Base-by-base conservation (phyloP, 345 rosid species). In the Luvunga scandens region DNA sequence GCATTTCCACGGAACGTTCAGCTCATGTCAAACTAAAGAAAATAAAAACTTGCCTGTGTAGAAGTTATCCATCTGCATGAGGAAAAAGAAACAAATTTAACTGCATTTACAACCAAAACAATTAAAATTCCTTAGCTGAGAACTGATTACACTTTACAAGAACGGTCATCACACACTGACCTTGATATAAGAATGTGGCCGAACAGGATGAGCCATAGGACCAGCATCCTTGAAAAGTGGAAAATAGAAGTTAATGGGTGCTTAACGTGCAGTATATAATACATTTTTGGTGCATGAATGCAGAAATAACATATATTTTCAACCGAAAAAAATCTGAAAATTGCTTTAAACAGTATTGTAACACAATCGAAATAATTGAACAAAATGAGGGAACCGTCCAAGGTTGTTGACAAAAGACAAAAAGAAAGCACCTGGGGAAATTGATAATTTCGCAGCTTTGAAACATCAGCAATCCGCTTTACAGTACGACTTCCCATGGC, bases 141-240 rank as follows among this genome's bases (percentile, higher is more conserved):
- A 19, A 63, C 27, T 28, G 21, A 64, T 66, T 55, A 66, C 25
- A 78, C 61, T 19, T 66, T 59, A n/a, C 38, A 62, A 57, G 65
- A 36, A 72, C 5, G 19, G 33, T 39, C 8, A 63, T 39, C 8
- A 66, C 42, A 34, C 38, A 72, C 66, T 79, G 69, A 96, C 99
- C 99, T 94, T 94, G 80, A 96, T 94, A 85, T 96, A 96, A 81
- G 98, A 96, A 88, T 96, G 98, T 13, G 99, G 98, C 66, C 97
- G 88, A 72, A 96, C 98, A 79, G 99, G 99, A 85, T 96, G 98
- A 80, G 99, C 98, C 98, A 96, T 96, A 30, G 99, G 99, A 87
- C 99, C 98, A 78, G 93, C 91, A 92, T 96, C 99, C 99, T 94
- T 81, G 61, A 76, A 71, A 65, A 64, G 75, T 21, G 34, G 63